phyloP scores from a whole-genome alignment of 805 yeast genomes.

The Blastobotrys terrestris region DNA sequence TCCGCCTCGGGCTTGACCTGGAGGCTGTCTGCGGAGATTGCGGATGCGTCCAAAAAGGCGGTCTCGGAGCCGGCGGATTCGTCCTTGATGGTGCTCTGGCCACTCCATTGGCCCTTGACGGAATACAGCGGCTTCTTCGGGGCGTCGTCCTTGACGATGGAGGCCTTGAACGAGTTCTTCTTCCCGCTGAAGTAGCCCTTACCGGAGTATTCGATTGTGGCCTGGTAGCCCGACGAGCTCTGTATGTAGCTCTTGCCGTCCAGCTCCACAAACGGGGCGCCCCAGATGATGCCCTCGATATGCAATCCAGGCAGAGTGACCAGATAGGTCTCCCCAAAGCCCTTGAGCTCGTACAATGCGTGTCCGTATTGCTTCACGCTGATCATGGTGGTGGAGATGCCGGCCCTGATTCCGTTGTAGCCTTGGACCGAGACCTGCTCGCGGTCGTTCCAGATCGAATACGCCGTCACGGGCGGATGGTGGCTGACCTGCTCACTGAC shows the following conservation, averaged over 20 bases:
- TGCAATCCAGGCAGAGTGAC: slow-evolving; percentile 92
- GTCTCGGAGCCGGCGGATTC: slow-evolving; percentile 40
- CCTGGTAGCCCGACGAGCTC: slow-evolving; percentile 68
- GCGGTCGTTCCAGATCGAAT: slow-evolving; percentile 68
- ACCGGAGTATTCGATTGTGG: slow-evolving; percentile 76
- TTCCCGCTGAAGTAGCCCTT: slow-evolving; percentile 95
- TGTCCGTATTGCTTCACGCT: slow-evolving; percentile 91
- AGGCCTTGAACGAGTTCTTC: slow-evolving; percentile 86
- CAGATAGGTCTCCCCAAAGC: slow-evolving; percentile 52
- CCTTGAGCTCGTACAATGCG: slow-evolving; percentile 50
- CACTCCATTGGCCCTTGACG: slow-evolving; percentile 91
- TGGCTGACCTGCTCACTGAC: slow-evolving; percentile 92
- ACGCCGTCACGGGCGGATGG: slow-evolving; percentile 98
- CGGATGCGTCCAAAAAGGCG: slow-evolving; percentile 31
- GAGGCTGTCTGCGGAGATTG: slow-evolving; percentile 46
- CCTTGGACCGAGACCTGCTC: slow-evolving; percentile 72
- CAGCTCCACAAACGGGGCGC: slow-evolving; percentile 90
- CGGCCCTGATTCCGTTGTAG: slow-evolving; percentile 81
- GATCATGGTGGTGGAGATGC: slow-evolving; percentile 69
- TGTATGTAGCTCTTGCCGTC: slow-evolving; percentile 86
- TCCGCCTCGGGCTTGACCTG: slow-evolving; percentile 73
- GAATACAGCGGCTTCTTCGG: slow-evolving; percentile 55
- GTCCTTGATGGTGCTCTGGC: slow-evolving; percentile 54
- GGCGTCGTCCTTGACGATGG: slow-evolving; percentile 57
- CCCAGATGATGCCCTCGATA: slow-evolving; percentile 86